phyloP scores from a whole-genome alignment of 1,139 yeast genomes.

The Entelexis sorbosivorans region DNA sequence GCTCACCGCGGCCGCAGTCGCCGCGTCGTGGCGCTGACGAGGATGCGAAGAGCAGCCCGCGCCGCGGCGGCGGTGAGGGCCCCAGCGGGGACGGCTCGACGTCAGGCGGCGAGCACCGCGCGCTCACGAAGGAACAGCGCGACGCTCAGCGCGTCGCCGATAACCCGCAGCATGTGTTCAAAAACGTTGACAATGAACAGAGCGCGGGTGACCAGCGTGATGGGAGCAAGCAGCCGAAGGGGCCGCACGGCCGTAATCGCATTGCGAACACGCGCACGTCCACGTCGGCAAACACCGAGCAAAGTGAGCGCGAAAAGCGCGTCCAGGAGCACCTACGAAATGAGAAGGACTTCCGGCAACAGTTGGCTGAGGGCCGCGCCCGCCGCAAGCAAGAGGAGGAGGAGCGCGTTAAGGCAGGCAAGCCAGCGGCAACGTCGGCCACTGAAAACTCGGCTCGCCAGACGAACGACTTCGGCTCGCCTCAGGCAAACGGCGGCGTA shows the following conservation, averaged over 20 bases:
- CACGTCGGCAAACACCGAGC: slow-evolving; percentile 9
- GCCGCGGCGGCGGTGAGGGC: neutral
- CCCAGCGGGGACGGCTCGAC: slow-evolving; percentile 8
- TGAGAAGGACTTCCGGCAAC: neutral
- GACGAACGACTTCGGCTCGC: too few relatives aligned
- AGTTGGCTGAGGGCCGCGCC: neutral
- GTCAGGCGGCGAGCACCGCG: neutral
- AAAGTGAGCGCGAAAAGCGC: slow-evolving; percentile 16
- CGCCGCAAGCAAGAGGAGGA: neutral
- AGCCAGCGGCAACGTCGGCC: neutral
- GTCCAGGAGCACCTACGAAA: slow-evolving; percentile 13
- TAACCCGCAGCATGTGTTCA: slow-evolving; percentile 15
- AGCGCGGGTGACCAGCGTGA: neutral
- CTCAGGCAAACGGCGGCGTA: too few relatives aligned
- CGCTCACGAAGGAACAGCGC: slow-evolving; percentile 7
- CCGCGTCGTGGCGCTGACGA: neutral
- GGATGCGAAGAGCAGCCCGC: neutral
- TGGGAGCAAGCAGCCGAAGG: neutral
- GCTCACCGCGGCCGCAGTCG: neutral
- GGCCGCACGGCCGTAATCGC: slow-evolving; percentile 1
- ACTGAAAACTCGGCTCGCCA: too few relatives aligned
- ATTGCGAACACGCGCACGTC: slow-evolving; percentile 18
- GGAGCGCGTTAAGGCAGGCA: neutral
- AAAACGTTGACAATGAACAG: neutral
- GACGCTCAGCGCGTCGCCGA: slow-evolving; percentile 15